Evolutionary conservation across 352 stramenopile species (phyloP).

Genomic region (Globisporangium viniferum): DNA sequence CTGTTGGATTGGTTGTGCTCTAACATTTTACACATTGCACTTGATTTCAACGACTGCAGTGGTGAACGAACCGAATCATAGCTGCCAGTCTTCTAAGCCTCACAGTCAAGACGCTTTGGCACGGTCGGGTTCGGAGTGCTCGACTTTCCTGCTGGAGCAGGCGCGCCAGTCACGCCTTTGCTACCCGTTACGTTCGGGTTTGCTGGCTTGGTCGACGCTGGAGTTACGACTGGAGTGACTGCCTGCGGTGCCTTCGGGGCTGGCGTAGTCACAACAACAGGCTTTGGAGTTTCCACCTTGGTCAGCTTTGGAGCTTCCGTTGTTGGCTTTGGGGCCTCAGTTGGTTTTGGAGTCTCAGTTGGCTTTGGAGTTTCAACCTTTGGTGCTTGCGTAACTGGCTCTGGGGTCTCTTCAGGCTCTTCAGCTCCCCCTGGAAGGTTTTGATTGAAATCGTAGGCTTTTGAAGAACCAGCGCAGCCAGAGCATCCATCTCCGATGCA

Average conservation of each 20-base stretch:
- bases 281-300: not conserved
- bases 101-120: slow-evolving; percentile 1
- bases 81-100: not conserved
- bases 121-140: not conserved
- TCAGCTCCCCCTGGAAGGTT: not conserved
- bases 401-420: not conserved
- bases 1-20: not conserved
- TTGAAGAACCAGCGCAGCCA: slow-evolving; percentile 2
- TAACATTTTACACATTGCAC: not conserved
- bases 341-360: not conserved
- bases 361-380: not conserved
- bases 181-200: not conserved
- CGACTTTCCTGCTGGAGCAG: not conserved
- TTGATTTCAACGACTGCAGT: not conserved
- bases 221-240: not conserved
- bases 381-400: not conserved
- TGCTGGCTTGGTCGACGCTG: not conserved
- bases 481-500: slow-evolving; percentile 13
- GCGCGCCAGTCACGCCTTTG: not conserved
- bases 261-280: not conserved
- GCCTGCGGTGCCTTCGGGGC: not conserved
- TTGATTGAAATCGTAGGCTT: not conserved
- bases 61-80: not conserved
- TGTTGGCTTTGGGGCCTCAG: not conserved
- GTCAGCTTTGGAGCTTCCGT: not conserved